Base-by-base conservation (phyloP, 257 asterid genomes). In the Primulina huaijiensis region DNA sequence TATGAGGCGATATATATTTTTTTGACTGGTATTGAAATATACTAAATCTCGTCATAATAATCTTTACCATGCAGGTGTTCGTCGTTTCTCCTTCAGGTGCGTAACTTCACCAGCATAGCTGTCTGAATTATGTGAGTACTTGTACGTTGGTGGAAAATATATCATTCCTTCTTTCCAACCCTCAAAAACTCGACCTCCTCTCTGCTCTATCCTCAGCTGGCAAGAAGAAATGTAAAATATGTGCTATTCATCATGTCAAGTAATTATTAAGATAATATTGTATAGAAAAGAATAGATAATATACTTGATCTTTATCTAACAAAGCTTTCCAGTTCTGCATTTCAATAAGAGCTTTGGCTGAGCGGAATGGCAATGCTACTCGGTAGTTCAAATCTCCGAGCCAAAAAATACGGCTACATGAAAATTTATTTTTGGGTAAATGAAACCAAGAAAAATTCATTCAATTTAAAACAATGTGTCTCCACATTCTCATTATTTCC, bases 91-190 rank as follows among this genome's bases (percentile, higher is more conserved):
- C 80, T 89, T 94, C 3, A 95, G 99, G 77, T 91, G 93, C 90
- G 85, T 85, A 67, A 87, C 95, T 33, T 89, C 96, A 27, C 97
- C 99, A 0, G 97, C 88, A 75, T 94, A 94, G 82, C 97, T 81
- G 79, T 94, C 99, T 50, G 99, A 94, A 76, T 94, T 90, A 65
- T 85, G 89, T 8, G 97, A 94, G 65, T 94, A 94, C 71, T 94
- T 94, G 72, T 94, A 94, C 0, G 99, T 94, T 19, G 98, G 98
- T 37, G 98, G 98, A 76, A 93, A 93, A 74, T 93, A 93, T 75
- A 93, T 93, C 80, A 84, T 91, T 74, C 99, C 99, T 82, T 94
- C 99, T 76, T 56, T 94, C 99, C 99, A 94, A 37, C 95, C 96
- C 12, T 85, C 96, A 74, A 94, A 94, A 64, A 94, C 99, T 23